Evolutionary conservation across 306 rosid species (phyloP).

Genomic region (Abrus precatorius): DNA sequence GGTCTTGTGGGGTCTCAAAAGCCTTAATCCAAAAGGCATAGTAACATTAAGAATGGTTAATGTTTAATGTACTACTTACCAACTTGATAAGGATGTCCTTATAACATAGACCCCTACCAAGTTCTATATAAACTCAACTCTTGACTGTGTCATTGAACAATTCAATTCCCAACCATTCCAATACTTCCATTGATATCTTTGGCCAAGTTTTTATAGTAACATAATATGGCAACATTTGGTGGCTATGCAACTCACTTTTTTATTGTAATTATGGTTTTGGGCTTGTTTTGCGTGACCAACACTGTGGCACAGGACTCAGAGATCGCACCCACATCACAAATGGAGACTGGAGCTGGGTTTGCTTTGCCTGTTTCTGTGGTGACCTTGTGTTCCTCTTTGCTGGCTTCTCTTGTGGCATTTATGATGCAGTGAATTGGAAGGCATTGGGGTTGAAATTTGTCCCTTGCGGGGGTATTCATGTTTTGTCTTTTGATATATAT

Average conservation of each 20-base stretch:
- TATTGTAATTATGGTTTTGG: slow-evolving; percentile 42
- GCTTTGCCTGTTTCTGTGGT: slow-evolving; percentile 53
- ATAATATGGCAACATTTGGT: slow-evolving; percentile 57
- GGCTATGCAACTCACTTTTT: slow-evolving; percentile 35
- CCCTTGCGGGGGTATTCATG: slow-evolving; percentile 38
- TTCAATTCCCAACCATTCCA: slow-evolving; percentile 25
- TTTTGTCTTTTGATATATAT: slow-evolving; percentile 27
- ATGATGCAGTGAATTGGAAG: slow-evolving; percentile 42
- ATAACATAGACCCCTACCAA: slow-evolving; percentile 15
- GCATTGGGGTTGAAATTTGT: slow-evolving; percentile 38
- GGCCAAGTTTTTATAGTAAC: background rate
- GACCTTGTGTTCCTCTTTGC: slow-evolving; percentile 46
- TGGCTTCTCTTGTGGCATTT: slow-evolving; percentile 61
- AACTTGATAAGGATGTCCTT: slow-evolving; percentile 41
- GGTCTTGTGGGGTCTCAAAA: slow-evolving; percentile 54
- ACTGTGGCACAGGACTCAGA: slow-evolving; percentile 53
- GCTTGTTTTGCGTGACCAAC: slow-evolving; percentile 47
- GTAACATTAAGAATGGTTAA: slow-evolving; percentile 52
- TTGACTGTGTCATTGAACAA: slow-evolving; percentile 40
- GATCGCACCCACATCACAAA: slow-evolving; percentile 60
- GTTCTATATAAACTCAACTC: slow-evolving; percentile 59
- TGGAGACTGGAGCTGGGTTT: slow-evolving; percentile 65
- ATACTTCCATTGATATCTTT: slow-evolving; percentile 16
- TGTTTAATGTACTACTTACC: slow-evolving; percentile 48
- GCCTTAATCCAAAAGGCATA: slow-evolving; percentile 52